Evolutionary conservation across 2,329 filamentous ascomycete genomes (phyloP), one percentile per base, ranked within the genome.

Genomic region (Neurospora sp.): DNA sequence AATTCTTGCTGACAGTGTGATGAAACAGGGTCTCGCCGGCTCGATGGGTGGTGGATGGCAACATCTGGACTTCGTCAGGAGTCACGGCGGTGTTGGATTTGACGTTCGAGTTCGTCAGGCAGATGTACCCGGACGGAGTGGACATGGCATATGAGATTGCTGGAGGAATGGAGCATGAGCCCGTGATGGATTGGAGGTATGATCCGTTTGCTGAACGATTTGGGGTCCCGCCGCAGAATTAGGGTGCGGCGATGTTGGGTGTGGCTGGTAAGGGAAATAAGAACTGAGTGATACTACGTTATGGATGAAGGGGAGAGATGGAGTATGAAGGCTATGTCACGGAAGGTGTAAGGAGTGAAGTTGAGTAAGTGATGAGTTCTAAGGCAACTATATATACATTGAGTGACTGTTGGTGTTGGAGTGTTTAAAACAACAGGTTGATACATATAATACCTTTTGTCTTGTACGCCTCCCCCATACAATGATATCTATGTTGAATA

Each of bases 41-140:
- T 23, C 82, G 90, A 46, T 92, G 88, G 86, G 86, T 90, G 0
- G 80, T 82, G 0, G 89, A 91, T 77, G 88, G 86, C 4, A 89
- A 90, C 70, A 80, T 91, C 8, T 92, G 89, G 88, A 87, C 86
- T 3, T 86, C 86, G 2, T 88, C 87, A 0, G 89, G 90, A 67
- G 79, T 81, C 10, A 79, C 79, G 3, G 77, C 80, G 4, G 78
- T 77, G 0, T 71, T 82, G 8, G 80, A 82, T 40, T 74, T 82
- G 40, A 74, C 76, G 19, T 79, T 81, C 52, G 78, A 75, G 28
- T 82, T 81, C 70, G 74, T 82, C 66, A 73, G 74, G 39, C 72
- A 74, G 40, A 79, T 86, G 8, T 90, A 83, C 78, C 86, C 87
- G 0, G 78, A 82, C 66, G 81, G 83, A 38, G 77, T 79, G 66